A percentile compares a stretch with the other conserved stretches of the same genome.
These are phyloP conservation scores for Linnemannia exigua DNA, from an alignment of 192 early-diverging fungal species.

Conservation along the genomic window DNA sequence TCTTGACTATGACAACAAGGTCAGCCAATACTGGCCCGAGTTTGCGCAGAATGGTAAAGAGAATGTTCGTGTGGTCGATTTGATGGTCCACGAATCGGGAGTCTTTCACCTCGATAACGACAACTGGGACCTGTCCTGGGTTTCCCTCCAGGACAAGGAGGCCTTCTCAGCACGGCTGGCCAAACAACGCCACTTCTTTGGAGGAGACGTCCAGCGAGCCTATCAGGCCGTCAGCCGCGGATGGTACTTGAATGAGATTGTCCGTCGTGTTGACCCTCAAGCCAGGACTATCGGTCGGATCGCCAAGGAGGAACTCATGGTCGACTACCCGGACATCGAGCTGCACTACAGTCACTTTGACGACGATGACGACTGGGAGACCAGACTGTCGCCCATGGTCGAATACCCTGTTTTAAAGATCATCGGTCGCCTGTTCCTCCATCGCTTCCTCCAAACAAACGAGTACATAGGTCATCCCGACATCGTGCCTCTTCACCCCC, in stretches of 20 bases:
- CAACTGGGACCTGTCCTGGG: constrained; percentile 49
- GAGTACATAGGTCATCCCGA: constrained; percentile 47
- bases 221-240: constrained; percentile 78
- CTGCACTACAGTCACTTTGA: constrained; percentile 62
- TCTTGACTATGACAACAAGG: constrained; percentile 63
- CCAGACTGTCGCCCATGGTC: constrained; percentile 61
- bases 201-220: constrained; percentile 59
- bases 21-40: constrained; percentile 80
- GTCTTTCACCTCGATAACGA: constrained; percentile 71
- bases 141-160: constrained; percentile 65
- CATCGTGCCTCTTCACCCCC: constrained; percentile 33
- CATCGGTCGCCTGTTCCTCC: constrained; percentile 65
- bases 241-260: constrained; percentile 82
- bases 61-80: constrained; percentile 71
- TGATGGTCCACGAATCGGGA: constrained; percentile 76
- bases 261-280: constrained; percentile 71
- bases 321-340: constrained; percentile 63
- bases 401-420: constrained; percentile 61
- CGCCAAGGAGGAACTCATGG: constrained; percentile 69
- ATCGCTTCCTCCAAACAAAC: constrained; percentile 24
- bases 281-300: constrained; percentile 72
- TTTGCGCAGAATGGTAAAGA: constrained; percentile 80
- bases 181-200: constrained; percentile 75
- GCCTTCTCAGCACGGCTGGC: constrained; percentile 65
- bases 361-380: constrained; percentile 36